Base-by-base conservation (phyloP, 2,329 filamentous ascomycete genomes). In the Talaromyces sp. region DNA sequence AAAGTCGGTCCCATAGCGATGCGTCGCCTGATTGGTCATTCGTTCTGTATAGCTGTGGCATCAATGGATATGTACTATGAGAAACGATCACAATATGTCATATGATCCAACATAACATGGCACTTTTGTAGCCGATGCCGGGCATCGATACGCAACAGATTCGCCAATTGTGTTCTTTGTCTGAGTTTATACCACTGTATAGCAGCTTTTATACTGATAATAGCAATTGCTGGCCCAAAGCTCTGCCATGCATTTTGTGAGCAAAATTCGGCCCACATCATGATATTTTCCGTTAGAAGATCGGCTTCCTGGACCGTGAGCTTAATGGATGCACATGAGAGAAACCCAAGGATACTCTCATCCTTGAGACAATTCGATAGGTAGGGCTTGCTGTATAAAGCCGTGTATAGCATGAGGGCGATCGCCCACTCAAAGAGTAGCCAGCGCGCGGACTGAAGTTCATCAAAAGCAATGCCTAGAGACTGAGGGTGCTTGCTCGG, bases 191-290 rank as follows among this genome's bases (percentile, higher is more conserved):
- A 61, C 59, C 59, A 61, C 3, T 53, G 16, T 51, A 61, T 57
- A 42, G 53, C 54, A 9, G 54, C 59, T 47, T 61, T 61, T 4
- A 61, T 44, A 18, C 59, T 61, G 23, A 52, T 51, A 6, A 61
- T 61, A 8, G 52, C 59, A 34, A 61, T 57, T 4, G 59, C 59
- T 5, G 59, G 59, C 8, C 59, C 59, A 18, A 61, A 61, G 12
- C 59, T 61, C 7, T 61, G 59, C 59, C 59, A 61, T 40, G 59
- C 59, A 31, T 61, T 61, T 47, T 61, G 59, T 9, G 52, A 61
- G 54, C 59, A 61, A 42, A 61, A 57, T 28, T 61, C 59, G 3
- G 55, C 59, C 59, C 59, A 61, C 4, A 61, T 5, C 4, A 44
- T 57, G 33, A 61, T 30, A 27, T 53, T 61, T 27, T 61, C 31